Evolutionary conservation across 768 basidiomycete species (phyloP).

Genomic region (Goffeauzyma gilvescens): DNA sequence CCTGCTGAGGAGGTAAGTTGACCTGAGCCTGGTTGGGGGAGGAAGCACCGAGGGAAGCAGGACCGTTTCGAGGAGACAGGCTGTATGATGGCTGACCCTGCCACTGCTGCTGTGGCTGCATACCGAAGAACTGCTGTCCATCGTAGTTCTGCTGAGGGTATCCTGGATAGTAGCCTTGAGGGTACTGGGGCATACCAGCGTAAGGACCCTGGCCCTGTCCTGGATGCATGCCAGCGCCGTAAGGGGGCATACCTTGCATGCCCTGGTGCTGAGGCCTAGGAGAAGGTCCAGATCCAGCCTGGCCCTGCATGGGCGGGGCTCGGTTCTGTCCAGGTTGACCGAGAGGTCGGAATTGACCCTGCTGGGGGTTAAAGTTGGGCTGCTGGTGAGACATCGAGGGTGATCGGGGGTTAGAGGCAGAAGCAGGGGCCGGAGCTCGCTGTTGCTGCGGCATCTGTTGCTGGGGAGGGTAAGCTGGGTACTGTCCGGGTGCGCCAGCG

Average conservation of each 20-base stretch:
- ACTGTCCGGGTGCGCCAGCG: conserved; percentile 9
- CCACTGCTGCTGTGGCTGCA: neutral
- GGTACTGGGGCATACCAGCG: neutral
- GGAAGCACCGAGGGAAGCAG: conserved; percentile 12
- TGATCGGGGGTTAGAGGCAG: conserved; percentile 14
- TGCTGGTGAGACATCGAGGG: conserved; percentile 15
- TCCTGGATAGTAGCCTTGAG: no score
- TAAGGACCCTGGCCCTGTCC: neutral
- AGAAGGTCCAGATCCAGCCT: neutral
- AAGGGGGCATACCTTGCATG: neutral
- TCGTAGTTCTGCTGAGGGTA: neutral
- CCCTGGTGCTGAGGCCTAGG: neutral
- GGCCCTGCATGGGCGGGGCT: neutral
- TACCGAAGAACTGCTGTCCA: neutral
- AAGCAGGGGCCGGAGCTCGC: neutral
- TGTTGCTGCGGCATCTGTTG: neutral
- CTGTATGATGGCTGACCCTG: no score
- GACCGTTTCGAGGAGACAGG: neutral
- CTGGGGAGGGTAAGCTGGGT: neutral
- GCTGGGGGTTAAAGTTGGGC: conserved; percentile 6
- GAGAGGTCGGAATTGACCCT: neutral
- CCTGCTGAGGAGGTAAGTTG: neutral
- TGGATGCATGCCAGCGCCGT: neutral
- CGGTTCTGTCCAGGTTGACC: no score
- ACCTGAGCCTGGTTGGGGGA: conserved; percentile 12